phyloP scores from a whole-genome alignment of 768 basidiomycete species.

The Heimioporus sp. region DNA sequence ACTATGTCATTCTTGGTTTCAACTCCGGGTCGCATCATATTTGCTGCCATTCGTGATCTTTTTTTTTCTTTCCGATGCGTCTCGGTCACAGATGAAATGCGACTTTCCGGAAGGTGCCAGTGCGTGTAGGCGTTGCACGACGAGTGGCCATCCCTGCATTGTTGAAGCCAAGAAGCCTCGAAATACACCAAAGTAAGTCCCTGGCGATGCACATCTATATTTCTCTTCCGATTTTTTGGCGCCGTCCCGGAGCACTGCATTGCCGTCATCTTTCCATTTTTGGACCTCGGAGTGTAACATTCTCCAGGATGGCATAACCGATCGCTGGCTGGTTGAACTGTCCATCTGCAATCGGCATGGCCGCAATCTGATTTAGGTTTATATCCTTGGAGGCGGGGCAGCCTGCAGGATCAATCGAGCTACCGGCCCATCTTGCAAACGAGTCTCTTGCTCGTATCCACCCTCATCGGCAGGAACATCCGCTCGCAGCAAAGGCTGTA shows the following conservation, averaged over 20 bases:
- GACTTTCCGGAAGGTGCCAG: slow-evolving; percentile 70
- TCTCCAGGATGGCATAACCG: slow-evolving; percentile 15
- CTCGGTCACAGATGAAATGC: slow-evolving; percentile 71
- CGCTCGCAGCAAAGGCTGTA: slow-evolving; percentile 15
- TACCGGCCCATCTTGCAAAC: not conserved
- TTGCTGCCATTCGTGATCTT: slow-evolving; percentile 8
- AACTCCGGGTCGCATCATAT: slow-evolving; percentile 2
- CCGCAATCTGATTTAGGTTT: slow-evolving; percentile 9
- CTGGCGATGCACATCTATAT: slow-evolving; percentile 12
- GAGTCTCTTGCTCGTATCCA: slow-evolving; percentile 4
- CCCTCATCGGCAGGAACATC: slow-evolving; percentile 9
- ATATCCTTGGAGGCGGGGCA: slow-evolving; percentile 8
- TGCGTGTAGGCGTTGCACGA: slow-evolving; percentile 76
- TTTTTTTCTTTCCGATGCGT: slow-evolving; percentile 7
- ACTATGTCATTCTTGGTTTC: slow-evolving; percentile 7
- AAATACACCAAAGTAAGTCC: slow-evolving; percentile 77
- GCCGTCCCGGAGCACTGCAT: slow-evolving; percentile 19
- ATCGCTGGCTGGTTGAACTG: slow-evolving; percentile 5
- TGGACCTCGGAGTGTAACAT: slow-evolving; percentile 22
- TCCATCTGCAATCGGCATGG: slow-evolving; percentile 12
- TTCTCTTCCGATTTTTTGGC: slow-evolving; percentile 3
- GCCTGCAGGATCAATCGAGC: slow-evolving; percentile 3
- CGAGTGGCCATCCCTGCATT: slow-evolving; percentile 72
- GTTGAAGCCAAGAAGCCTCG: slow-evolving; percentile 81
- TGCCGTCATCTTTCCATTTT: slow-evolving; percentile 23